phyloP scores from a whole-genome alignment of 257 asterid genomes.

The Gynochthodes officinalis region DNA sequence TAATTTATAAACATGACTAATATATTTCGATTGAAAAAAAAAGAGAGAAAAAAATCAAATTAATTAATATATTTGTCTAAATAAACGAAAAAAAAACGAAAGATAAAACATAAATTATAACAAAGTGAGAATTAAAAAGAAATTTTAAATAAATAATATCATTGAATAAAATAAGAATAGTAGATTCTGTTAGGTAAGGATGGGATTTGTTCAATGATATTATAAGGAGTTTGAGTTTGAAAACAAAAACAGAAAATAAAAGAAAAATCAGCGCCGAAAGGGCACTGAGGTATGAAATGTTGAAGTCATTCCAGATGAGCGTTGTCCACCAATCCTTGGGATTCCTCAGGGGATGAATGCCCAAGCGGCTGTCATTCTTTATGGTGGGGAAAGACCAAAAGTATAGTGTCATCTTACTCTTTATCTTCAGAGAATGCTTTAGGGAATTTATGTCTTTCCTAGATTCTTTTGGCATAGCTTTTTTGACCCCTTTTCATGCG shows the following conservation, averaged over 20 bases:
- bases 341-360: neutral
- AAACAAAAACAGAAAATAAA: neutral
- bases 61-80: too few species aligned
- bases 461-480: neutral
- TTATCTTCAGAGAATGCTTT: neutral
- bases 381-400: neutral
- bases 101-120: too few species aligned
- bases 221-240: neutral
- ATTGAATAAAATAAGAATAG: too few species aligned
- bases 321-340: conserved; percentile 2
- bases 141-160: too few species aligned
- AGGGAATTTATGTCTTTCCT: neutral
- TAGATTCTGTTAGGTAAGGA: too few species aligned
- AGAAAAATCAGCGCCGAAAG: neutral
- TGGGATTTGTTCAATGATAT: neutral
- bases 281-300: neutral
- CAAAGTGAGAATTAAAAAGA: too few species aligned
- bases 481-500: neutral
- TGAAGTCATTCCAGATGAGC: neutral
- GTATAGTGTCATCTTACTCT: neutral
- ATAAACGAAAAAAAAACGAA: too few species aligned
- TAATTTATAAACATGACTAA: too few species aligned
- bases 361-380: neutral
- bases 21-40: too few species aligned
- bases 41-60: too few species aligned